Percentiles rank a stretch among this genome's conserved stretches.
Conservation (phyloP, 176 grass and related monocot species). For the Oropetium thomaeum region DNA sequence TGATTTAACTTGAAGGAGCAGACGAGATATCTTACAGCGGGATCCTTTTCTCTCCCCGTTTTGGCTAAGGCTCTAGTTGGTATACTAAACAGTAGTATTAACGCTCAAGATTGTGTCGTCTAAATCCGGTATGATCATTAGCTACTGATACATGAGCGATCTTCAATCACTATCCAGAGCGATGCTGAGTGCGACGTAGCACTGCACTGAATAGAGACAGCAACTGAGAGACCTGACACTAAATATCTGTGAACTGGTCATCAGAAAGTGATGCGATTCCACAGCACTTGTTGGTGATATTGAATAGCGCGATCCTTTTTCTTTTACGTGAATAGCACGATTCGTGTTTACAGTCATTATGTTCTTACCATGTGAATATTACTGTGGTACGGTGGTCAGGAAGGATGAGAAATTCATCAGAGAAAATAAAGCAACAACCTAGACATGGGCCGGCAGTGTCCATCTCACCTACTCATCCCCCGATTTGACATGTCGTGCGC, state of each 20-base stretch:
- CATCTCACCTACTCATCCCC: background rate
- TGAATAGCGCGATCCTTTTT: background rate
- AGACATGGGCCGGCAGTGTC: too few species aligned
- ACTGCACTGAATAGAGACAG: background rate
- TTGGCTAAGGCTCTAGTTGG: background rate
- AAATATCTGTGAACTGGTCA: background rate
- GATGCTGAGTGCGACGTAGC: background rate
- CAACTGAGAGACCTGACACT: background rate
- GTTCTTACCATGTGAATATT: too few species aligned
- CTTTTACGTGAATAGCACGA: background rate
- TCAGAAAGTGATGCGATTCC: background rate
- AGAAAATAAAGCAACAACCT: background rate
- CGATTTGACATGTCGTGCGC: background rate
- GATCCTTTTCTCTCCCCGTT: conserved; percentile 22
- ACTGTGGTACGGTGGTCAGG: too few species aligned
- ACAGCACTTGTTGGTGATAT: background rate
- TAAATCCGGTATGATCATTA: conserved; percentile 1
- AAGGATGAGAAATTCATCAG: background rate
- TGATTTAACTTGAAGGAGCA: conserved; percentile 21
- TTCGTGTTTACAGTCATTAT: background rate
- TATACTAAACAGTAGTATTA: conserved; percentile 28
- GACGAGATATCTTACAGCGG: background rate
- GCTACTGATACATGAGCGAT: conserved; percentile 6
- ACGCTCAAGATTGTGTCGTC: conserved; percentile 1
- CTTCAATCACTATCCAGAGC: background rate